Evolutionary conservation across 306 rosid genomes (phyloP).

Genomic region (Gleditsia sinensis): DNA sequence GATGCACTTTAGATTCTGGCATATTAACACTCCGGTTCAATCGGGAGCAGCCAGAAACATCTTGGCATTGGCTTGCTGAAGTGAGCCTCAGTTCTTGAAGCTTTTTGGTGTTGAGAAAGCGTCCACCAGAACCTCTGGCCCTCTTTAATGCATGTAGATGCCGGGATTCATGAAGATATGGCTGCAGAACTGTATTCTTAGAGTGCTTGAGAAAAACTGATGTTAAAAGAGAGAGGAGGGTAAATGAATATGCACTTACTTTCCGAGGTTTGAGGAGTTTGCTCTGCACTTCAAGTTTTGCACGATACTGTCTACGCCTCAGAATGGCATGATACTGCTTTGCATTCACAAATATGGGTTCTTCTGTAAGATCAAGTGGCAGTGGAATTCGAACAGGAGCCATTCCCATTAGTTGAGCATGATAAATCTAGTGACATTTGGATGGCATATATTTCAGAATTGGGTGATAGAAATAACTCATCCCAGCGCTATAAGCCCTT

Average conservation of each 20-base stretch:
- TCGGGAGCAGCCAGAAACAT: slow-evolving; percentile 29
- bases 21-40: slow-evolving; percentile 35
- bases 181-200: slow-evolving; percentile 46
- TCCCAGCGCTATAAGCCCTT: slow-evolving; percentile 28
- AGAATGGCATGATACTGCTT: slow-evolving; percentile 92
- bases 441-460: slow-evolving; percentile 23
- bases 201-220: neutral
- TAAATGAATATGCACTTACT: slow-evolving; percentile 46
- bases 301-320: slow-evolving; percentile 84
- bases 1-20: slow-evolving; percentile 39
- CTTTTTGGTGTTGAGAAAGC: slow-evolving; percentile 61
- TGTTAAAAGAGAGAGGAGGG: neutral
- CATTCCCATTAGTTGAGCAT: slow-evolving; percentile 52
- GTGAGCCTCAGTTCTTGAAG: slow-evolving; percentile 35
- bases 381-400: slow-evolving; percentile 54
- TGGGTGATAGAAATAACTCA: slow-evolving; percentile 5
- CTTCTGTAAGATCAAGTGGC: slow-evolving; percentile 55
- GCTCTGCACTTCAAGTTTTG: slow-evolving; percentile 73
- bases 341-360: slow-evolving; percentile 84
- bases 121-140: slow-evolving; percentile 79
- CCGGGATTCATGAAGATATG: slow-evolving; percentile 78
- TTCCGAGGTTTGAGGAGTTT: slow-evolving; percentile 64
- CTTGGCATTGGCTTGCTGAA: slow-evolving; percentile 29
- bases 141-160: slow-evolving; percentile 74
- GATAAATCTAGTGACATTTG: slow-evolving; percentile 39